Conservation (phyloP, 169 alveolate genomes). For the Plasmodium gaboni region DNA sequence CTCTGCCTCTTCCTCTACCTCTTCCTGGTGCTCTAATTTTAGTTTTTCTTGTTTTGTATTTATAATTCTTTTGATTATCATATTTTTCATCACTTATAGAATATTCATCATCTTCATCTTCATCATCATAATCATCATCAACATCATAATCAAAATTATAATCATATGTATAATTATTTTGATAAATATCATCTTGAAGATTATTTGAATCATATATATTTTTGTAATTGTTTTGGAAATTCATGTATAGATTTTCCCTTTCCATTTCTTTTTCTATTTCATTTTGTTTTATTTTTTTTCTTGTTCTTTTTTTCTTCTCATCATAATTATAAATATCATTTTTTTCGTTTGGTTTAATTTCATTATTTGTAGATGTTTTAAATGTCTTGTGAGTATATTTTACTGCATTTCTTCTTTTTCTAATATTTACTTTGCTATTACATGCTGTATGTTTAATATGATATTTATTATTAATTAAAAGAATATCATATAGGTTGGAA, state of each 20-base stretch:
- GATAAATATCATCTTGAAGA: too few relatives aligned
- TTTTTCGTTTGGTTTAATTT: neutral
- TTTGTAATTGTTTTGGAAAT: too few relatives aligned
- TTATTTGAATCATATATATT: too few relatives aligned
- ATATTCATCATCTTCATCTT: too few relatives aligned
- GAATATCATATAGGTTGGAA: slow-evolving; percentile 31
- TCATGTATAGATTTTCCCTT: too few relatives aligned
- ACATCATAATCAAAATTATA: neutral
- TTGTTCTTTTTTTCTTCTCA: neutral
- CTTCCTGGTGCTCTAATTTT: neutral
- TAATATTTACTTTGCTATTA: neutral
- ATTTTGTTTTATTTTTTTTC: too few relatives aligned
- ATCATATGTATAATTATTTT: too few relatives aligned
- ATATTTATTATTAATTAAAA: slow-evolving; percentile 23
- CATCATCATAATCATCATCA: too few relatives aligned
- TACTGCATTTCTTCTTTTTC: neutral
- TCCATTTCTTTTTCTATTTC: too few relatives aligned
- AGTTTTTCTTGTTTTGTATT: neutral
- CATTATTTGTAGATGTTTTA: slow-evolving; percentile 7
- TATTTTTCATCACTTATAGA: too few relatives aligned
- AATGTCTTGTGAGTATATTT: neutral
- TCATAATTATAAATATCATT: neutral
- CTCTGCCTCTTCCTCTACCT: neutral
- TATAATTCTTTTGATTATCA: too few relatives aligned
- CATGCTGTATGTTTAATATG: neutral